A percentile compares a stretch with the other conserved stretches of the same genome.
Conservation (phyloP, 805 yeast genomes). For the Wickerhamomyces pijperi region DNA sequence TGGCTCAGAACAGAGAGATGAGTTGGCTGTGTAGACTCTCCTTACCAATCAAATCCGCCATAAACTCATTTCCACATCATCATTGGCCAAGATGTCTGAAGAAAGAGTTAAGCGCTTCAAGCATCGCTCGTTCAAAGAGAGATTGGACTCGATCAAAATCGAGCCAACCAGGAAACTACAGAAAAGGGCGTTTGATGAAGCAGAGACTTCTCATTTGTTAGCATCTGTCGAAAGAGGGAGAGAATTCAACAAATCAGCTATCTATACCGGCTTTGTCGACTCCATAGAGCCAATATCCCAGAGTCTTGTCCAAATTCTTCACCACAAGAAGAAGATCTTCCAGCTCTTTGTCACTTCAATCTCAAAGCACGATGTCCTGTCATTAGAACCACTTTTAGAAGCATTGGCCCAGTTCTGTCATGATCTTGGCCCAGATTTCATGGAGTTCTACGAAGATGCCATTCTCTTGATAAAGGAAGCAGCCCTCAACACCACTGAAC, state of each 20-base stretch:
- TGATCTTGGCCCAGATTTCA: conserved; percentile 86
- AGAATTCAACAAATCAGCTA: conserved; percentile 70
- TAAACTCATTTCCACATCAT: no score
- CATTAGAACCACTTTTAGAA: conserved; percentile 76
- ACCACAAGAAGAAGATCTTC: conserved; percentile 57
- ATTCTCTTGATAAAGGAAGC: conserved; percentile 39
- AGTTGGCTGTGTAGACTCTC: no score
- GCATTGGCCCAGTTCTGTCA: conserved; percentile 76
- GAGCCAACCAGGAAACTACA: conserved; percentile 55
- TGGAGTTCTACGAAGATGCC: conserved; percentile 50
- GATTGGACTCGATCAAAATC: conserved; percentile 73
- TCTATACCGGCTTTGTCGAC: conserved; percentile 52
- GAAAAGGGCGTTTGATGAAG: conserved; percentile 56
- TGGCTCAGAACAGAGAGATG: no score
- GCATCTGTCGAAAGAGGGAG: conserved; percentile 79
- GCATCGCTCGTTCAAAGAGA: conserved; percentile 69
- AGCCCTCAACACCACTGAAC: conserved; percentile 33
- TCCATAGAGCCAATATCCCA: conserved; percentile 44
- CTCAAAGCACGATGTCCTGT: conserved; percentile 46
- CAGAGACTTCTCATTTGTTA: conserved; percentile 67
- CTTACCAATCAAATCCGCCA: no score
- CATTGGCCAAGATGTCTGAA: neutral
- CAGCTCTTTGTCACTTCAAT: conserved; percentile 36
- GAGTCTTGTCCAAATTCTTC: conserved; percentile 71
- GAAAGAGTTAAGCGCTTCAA: conserved; percentile 36